These are phyloP conservation scores for Persicaria maculosa DNA, from an alignment of 148 eudicot genomes.

Conservation along the genomic window DNA sequence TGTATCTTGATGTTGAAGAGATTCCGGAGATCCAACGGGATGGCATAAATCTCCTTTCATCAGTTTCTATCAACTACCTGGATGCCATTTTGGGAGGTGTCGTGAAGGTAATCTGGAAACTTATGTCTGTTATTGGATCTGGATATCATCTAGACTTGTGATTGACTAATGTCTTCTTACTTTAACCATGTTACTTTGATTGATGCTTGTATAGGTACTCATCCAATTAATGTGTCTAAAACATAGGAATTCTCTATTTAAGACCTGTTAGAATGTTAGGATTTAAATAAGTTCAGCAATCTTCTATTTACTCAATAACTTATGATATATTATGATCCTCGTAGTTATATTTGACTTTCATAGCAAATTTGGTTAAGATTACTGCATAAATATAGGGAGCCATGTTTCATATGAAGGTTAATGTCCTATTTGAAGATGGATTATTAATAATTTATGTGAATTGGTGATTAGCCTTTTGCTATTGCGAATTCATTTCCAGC, in stretches of 20 bases:
- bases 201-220: not conserved
- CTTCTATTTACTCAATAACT: not conserved
- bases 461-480: not conserved
- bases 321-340: not conserved
- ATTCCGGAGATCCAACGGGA: constrained; percentile 93
- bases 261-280: not conserved
- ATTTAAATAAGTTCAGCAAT: not conserved
- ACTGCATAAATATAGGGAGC: not conserved
- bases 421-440: not conserved
- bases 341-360: not conserved
- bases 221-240: not conserved
- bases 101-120: constrained; percentile 46
- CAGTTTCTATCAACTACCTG: constrained; percentile 65
- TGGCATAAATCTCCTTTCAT: constrained; percentile 81
- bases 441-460: not conserved
- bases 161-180: not conserved
- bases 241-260: not conserved
- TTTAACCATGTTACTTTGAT: not conserved
- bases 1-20: constrained; percentile 83
- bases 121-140: not conserved
- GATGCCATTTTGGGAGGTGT: constrained; percentile 91
- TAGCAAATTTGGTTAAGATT: not conserved
- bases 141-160: not conserved
- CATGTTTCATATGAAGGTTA: not conserved
- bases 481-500: not conserved